phyloP scores from a whole-genome alignment of 768 basidiomycete genomes.

The Pleurotus tuoliensis region DNA sequence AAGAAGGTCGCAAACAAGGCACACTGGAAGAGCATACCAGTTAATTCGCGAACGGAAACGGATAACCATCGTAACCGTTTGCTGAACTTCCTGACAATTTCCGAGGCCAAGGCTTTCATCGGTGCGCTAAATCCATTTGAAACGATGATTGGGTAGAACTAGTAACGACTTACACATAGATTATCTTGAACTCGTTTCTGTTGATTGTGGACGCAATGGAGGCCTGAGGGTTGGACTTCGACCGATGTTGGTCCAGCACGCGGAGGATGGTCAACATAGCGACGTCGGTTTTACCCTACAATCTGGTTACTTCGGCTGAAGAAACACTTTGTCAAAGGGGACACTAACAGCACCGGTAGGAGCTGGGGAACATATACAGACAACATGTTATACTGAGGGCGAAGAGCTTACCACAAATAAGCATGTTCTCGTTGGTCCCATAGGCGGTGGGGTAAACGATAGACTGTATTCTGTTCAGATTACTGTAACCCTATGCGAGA shows the following conservation, averaged over 20 bases:
- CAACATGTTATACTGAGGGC: background rate
- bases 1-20: background rate
- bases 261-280: conserved; percentile 93
- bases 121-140: conserved; percentile 60
- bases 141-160: background rate
- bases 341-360: conserved; percentile 91
- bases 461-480: conserved; percentile 92
- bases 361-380: conserved; percentile 41
- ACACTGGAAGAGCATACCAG: conserved; percentile 44
- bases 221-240: conserved; percentile 20
- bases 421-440: conserved; percentile 92
- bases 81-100: conserved; percentile 91
- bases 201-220: conserved; percentile 50
- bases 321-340: background rate
- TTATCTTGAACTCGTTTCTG: conserved; percentile 84
- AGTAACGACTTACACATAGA: conserved; percentile 73
- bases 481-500: conserved; percentile 67
- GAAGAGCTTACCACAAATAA: conserved; percentile 72
- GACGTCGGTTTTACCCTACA: conserved; percentile 97
- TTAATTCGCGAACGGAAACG: conserved; percentile 85
- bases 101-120: conserved; percentile 96
- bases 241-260: conserved; percentile 70
- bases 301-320: background rate
- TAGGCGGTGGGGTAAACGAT: conserved; percentile 94
- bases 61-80: conserved; percentile 87